Conservation (phyloP, 345 rosid genomes). For the Rhizophora mangle region DNA sequence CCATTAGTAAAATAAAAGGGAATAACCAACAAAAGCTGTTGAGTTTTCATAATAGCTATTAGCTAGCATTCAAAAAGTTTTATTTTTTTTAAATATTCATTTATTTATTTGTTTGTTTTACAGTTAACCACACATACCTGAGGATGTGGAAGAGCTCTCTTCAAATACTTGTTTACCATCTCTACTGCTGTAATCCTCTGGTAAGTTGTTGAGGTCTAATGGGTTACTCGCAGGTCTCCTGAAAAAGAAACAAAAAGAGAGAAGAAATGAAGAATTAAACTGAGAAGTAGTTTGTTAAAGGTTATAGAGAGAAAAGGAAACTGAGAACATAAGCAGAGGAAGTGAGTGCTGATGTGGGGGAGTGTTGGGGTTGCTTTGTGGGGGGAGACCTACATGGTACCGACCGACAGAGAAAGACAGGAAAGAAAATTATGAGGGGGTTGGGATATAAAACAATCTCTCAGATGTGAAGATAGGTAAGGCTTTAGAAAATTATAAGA, state of each 20-base stretch:
- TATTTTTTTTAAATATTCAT: too few species aligned
- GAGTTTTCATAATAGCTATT: too few species aligned
- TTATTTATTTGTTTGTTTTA: too few species aligned
- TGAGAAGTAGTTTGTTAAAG: background rate
- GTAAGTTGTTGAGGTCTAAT: constrained; percentile 95
- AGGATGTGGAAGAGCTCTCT: constrained; percentile 57
- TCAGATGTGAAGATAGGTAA: constrained; percentile 47
- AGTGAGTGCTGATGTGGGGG: constrained; percentile 4
- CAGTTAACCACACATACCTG: constrained; percentile 37
- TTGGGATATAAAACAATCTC: constrained; percentile 20
- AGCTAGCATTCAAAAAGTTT: too few species aligned
- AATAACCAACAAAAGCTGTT: too few species aligned
- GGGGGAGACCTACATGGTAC: constrained; percentile 74
- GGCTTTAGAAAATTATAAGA: constrained; percentile 50
- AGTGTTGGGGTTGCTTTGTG: background rate
- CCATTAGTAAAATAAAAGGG: too few species aligned
- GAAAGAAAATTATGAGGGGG: constrained; percentile 10
- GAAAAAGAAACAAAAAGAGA: constrained; percentile 19
- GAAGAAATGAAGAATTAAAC: constrained; percentile 13
- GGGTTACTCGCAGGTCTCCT: constrained; percentile 80
- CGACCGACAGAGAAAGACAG: constrained; percentile 46
- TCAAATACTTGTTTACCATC: constrained; percentile 58
- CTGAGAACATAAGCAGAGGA: background rate
- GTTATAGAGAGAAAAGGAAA: constrained; percentile 3
- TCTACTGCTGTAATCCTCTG: constrained; percentile 58